A percentile compares a stretch with the other conserved stretches of the same genome.
phyloP scores from a whole-genome alignment of 192 early-diverging fungal genomes.

The Mortierella hygrophila region DNA sequence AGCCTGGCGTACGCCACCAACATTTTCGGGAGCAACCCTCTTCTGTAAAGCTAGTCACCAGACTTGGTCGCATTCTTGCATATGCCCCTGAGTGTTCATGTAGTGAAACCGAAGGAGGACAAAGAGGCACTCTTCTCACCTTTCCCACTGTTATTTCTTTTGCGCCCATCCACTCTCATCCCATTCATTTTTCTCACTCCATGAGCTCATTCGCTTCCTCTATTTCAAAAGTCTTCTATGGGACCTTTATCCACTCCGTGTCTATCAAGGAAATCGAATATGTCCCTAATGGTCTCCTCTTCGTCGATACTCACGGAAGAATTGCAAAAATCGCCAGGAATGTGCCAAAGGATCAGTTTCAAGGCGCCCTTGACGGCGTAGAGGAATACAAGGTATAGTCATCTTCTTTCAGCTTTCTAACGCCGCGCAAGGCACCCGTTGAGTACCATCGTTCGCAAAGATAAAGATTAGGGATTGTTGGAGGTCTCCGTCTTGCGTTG shows the following conservation, averaged over 20 bases:
- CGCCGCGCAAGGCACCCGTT: background rate
- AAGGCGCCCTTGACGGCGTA: conserved; percentile 2
- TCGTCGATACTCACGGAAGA: conserved; percentile 19
- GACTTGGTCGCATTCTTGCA: background rate
- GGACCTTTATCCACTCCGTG: conserved; percentile 24
- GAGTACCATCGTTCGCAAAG: too few species aligned
- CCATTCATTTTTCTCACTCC: background rate
- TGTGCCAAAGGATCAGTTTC: background rate
- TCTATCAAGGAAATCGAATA: conserved; percentile 25
- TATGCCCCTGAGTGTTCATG: background rate
- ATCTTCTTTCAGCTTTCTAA: background rate
- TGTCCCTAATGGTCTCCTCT: background rate
- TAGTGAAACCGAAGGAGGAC: background rate
- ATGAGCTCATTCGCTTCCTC: conserved; percentile 11
- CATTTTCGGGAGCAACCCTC: background rate
- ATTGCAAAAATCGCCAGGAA: conserved; percentile 10
- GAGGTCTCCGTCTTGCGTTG: background rate
- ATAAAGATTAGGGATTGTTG: background rate
- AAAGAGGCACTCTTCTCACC: background rate
- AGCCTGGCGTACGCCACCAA: background rate
- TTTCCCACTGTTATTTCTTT: background rate
- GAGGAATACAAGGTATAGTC: conserved; percentile 12
- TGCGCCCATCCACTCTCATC: background rate
- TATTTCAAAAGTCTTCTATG: conserved; percentile 25
- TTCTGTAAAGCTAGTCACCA: background rate